These are phyloP conservation scores for Coemansia sp. DNA, from an alignment of 192 early-diverging fungal species.

Conservation along the genomic window DNA sequence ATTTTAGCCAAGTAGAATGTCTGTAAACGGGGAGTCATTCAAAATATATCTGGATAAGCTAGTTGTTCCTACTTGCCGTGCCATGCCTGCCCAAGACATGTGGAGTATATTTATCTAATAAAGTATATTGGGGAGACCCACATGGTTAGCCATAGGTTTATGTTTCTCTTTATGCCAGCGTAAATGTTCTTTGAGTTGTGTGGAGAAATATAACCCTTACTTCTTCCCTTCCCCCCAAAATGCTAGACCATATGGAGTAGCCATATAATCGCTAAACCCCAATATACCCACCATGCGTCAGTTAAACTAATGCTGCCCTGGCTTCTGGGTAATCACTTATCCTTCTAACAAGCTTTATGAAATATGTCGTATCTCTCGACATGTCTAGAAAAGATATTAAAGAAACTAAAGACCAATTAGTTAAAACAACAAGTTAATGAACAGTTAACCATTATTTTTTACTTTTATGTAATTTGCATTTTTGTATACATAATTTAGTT, in stretches of 20 bases:
- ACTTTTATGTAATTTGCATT: too few species aligned
- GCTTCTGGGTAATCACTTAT: not conserved
- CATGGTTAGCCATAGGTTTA: conserved; percentile 1
- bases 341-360: not conserved
- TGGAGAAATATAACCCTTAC: not conserved
- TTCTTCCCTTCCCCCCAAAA: not conserved
- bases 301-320: not conserved
- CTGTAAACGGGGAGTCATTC: not conserved
- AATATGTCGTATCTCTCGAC: not conserved
- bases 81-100: conserved; percentile 35
- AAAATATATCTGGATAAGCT: not conserved
- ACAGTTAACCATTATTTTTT: too few species aligned
- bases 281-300: not conserved
- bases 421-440: not conserved
- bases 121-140: not conserved
- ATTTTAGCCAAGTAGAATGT: not conserved
- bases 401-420: not conserved
- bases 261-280: not conserved
- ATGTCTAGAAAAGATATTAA: not conserved
- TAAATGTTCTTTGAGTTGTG: not conserved
- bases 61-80: conserved; percentile 7
- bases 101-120: conserved; percentile 10
- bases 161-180: not conserved
- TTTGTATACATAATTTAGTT: too few species aligned
- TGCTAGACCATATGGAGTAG: not conserved